phyloP scores from a whole-genome alignment of 2,329 filamentous ascomycete species.

The Fusarium torulosum region DNA sequence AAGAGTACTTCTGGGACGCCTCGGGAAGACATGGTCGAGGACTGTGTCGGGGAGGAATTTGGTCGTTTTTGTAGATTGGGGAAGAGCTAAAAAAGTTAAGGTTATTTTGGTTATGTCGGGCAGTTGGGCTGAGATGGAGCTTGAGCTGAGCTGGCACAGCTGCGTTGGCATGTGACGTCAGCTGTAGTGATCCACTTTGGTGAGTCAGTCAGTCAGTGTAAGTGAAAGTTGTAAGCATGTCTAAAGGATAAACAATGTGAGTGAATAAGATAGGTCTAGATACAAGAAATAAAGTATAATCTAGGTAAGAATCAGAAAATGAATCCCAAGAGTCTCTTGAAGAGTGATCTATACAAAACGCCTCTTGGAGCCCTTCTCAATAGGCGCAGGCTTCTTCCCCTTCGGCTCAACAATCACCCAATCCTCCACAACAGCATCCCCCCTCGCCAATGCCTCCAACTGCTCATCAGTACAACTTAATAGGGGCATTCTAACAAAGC shows the following conservation, averaged over 20 bases:
- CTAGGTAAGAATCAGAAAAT: not conserved
- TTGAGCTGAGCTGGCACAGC: constrained; percentile 20
- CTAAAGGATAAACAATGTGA: not conserved
- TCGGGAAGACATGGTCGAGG: constrained; percentile 53
- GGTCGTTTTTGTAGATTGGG: not conserved
- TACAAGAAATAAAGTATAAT: not conserved
- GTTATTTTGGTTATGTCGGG: constrained; percentile 19
- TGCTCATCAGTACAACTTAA: constrained; percentile 57
- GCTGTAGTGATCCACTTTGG: constrained; percentile 11
- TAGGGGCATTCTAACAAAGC: constrained; percentile 64
- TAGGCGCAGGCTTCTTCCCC: constrained; percentile 10
- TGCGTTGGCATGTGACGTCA: constrained; percentile 36
- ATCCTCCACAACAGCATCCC: constrained; percentile 36
- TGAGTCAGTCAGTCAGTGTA: constrained; percentile 8
- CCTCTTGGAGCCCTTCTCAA: not conserved
- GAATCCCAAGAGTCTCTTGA: no score
- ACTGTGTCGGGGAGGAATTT: not conserved
- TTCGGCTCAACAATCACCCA: constrained; percentile 36
- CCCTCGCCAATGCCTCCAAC: constrained; percentile 32
- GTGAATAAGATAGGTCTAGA: not conserved
- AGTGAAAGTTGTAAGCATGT: not conserved
- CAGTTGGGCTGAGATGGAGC: constrained; percentile 9
- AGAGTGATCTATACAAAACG: not conserved
- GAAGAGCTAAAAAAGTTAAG: constrained; percentile 6
- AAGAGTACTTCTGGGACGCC: constrained; percentile 59